Base-by-base conservation (phyloP, 2,329 filamentous ascomycete genomes). In the Venturia pyrina region DNA sequence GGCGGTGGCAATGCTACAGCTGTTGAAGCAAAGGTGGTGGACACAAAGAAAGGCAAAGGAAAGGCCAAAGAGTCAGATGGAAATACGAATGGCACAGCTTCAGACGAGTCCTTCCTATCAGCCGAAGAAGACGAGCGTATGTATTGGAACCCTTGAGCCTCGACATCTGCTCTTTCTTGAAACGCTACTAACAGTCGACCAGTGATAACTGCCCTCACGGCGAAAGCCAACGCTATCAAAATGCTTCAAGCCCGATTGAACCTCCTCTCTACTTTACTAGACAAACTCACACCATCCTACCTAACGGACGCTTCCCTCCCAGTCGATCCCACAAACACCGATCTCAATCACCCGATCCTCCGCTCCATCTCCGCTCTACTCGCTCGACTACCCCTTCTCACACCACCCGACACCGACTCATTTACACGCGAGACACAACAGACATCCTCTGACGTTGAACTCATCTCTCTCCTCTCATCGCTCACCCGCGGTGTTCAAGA, bases 221-320 rank as follows among this genome's bases (percentile, higher is more conserved):
- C 92, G 68, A 96, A 96, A 72, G 85, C 89, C 68, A 98, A 97
- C 76, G 93, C 95, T 34, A 89, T 97, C 73, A 93, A 92, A 78
- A 97, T 96, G 87, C 85, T 99, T 37, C 88, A 93, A 75, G 68
- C 82, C 75, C 73, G 83, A 75, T 73, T 84, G 69, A 72, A 80
- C 70, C 78, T 86, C 73, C 74, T 86, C 72, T 76, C 85, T 68
- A 66, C 82, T 74, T 98, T 97, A 74, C 85, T 99, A 60, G 81
- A 88, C 68, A 84, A 83, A 17, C 83, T 95, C 1, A 89, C 89
- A 0, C 81, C 85, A 8, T 87, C 86, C 28, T 87, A 87, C 71
- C 78, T 87, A 44, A 83, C 81, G 7, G 81, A 82, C 61, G 69
- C 80, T 50, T 72, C 73, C 32, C 73, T 76, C 7, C 71, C 74